Percentiles rank a stretch among this genome's conserved stretches.
Evolutionary conservation across 2,329 filamentous ascomycete species (phyloP).

Genomic region (Diaporthe vexans): DNA sequence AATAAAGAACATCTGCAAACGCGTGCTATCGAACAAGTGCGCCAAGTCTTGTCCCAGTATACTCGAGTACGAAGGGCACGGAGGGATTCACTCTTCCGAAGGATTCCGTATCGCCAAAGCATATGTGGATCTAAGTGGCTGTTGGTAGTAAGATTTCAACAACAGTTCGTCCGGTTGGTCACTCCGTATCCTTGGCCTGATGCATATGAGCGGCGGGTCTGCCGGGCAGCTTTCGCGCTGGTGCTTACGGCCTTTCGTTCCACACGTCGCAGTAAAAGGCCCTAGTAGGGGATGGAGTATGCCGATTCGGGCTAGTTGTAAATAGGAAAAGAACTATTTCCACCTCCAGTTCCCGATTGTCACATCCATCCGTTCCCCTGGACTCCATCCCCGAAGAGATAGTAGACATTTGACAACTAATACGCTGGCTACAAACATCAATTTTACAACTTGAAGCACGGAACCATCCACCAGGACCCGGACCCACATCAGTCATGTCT

Average conservation of each 20-base stretch:
- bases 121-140: not conserved
- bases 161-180: not conserved
- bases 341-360: no score
- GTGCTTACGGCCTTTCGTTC: not conserved
- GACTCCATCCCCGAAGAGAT: no score
- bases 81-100: not conserved
- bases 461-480: no score
- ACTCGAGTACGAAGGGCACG: not conserved
- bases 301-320: not conserved
- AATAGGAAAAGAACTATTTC: not conserved
- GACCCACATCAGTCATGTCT: not conserved
- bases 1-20: no score
- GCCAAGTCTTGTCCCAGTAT: not conserved
- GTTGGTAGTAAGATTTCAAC: not conserved
- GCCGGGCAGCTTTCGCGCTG: not conserved
- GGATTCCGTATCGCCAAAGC: not conserved
- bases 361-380: not conserved
- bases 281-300: not conserved
- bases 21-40: no score
- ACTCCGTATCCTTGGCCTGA: not conserved
- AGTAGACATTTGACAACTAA: fast-evolving
- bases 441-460: no score
- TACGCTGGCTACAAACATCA: not conserved
- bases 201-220: not conserved
- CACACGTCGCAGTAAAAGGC: not conserved